phyloP scores from a whole-genome alignment of 768 basidiomycete genomes.

The Clathrus columnatus region DNA sequence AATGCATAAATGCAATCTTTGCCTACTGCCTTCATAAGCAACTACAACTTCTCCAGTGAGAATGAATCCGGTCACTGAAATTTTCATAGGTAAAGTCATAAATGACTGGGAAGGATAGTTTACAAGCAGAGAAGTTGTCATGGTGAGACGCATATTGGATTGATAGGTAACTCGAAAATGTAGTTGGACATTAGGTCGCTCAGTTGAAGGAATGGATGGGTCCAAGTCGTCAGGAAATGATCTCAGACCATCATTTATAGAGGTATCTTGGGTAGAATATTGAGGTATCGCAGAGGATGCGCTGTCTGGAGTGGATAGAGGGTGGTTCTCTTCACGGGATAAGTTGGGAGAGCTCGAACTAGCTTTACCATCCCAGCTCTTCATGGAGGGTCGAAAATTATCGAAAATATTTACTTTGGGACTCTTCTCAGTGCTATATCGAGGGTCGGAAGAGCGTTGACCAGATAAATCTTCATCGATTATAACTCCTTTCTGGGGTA shows the following conservation, averaged over 20 bases:
- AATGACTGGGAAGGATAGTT: constrained; percentile 95
- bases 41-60: constrained; percentile 84
- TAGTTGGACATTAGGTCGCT: constrained; percentile 71
- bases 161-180: constrained; percentile 82
- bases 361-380: constrained; percentile 35
- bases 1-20: constrained; percentile 80
- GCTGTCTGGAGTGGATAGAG: background rate
- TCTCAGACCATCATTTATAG: background rate
- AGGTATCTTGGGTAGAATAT: constrained; percentile 4
- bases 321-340: constrained; percentile 17
- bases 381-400: constrained; percentile 37
- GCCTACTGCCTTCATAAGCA: constrained; percentile 80
- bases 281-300: constrained; percentile 10
- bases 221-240: constrained; percentile 13
- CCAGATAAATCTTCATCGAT: constrained; percentile 43
- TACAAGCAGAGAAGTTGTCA: constrained; percentile 89
- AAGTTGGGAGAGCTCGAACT: constrained; percentile 28
- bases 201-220: constrained; percentile 24
- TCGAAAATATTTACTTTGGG: constrained; percentile 50
- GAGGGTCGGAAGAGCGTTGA: constrained; percentile 64
- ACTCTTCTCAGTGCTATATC: constrained; percentile 53
- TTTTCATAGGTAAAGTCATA: constrained; percentile 93
- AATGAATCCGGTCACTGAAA: constrained; percentile 82
- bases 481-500: constrained; percentile 54
- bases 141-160: constrained; percentile 79